These are phyloP conservation scores for Myochromella boudieri DNA, from an alignment of 768 basidiomycete species.

Conservation along the genomic window DNA sequence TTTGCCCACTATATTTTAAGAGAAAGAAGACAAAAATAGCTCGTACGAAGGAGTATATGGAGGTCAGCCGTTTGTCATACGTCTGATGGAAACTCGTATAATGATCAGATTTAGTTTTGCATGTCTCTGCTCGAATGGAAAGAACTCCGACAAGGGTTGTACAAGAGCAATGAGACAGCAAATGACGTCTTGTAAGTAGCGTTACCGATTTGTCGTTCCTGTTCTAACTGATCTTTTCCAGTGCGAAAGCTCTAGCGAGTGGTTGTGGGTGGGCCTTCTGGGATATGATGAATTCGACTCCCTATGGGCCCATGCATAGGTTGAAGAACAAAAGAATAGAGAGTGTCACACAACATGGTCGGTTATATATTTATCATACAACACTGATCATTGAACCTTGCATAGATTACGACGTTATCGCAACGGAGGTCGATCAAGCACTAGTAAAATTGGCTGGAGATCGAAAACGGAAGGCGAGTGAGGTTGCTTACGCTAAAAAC, in stretches of 20 bases:
- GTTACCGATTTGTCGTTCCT: neutral
- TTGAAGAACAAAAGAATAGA: constrained; percentile 41
- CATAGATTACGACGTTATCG: constrained; percentile 31
- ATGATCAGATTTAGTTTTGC: constrained; percentile 12
- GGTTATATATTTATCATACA: neutral
- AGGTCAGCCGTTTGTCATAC: constrained; percentile 4
- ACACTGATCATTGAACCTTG: neutral
- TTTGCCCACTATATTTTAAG: constrained; percentile 2
- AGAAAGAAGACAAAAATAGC: constrained; percentile 5
- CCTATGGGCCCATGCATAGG: constrained; percentile 38
- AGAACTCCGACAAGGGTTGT: neutral
- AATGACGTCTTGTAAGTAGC: constrained; percentile 23
- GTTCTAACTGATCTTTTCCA: constrained; percentile 17
- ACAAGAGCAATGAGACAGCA: neutral
- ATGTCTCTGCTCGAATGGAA: constrained; percentile 12
- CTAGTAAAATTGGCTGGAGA: constrained; percentile 24
- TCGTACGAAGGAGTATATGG: constrained; percentile 11
- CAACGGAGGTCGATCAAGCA: constrained; percentile 22
- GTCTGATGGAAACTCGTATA: neutral
- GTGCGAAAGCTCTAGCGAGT: constrained; percentile 32
- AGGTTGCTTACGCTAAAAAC: constrained; percentile 23
- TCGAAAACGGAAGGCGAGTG: constrained; percentile 18
- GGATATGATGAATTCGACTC: constrained; percentile 39
- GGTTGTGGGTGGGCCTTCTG: constrained; percentile 41
- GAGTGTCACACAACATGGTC: constrained; percentile 35